Conservation (phyloP, 208 protist species). For the Trypanosoma boissoni region DNA sequence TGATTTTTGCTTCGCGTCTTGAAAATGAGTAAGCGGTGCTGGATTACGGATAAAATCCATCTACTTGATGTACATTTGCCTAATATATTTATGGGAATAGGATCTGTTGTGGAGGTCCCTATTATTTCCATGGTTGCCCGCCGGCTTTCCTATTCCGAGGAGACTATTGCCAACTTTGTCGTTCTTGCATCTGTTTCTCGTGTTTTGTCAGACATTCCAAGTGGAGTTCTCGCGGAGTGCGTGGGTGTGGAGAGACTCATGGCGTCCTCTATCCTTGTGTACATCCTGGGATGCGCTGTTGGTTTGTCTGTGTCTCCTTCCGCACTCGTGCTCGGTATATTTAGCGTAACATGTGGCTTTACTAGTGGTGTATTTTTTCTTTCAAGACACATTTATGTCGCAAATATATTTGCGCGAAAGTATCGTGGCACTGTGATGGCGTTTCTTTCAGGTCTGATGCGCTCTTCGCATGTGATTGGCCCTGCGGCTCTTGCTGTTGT, state of each 20-base stretch:
- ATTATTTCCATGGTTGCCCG: slow-evolving; percentile 72
- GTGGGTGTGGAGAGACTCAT: slow-evolving; percentile 64
- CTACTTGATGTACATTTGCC: slow-evolving; percentile 74
- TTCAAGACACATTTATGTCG: slow-evolving; percentile 76
- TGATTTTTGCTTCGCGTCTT: neutral
- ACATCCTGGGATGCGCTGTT: slow-evolving; percentile 40
- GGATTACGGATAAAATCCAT: slow-evolving; percentile 30
- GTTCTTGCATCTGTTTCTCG: slow-evolving; percentile 47
- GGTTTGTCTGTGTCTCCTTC: slow-evolving; percentile 2
- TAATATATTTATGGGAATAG: slow-evolving; percentile 76
- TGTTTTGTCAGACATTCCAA: slow-evolving; percentile 62
- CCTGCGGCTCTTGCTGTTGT: slow-evolving; percentile 51
- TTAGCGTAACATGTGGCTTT: slow-evolving; percentile 59
- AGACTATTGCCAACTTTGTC: slow-evolving; percentile 59
- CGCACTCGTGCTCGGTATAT: slow-evolving; percentile 29
- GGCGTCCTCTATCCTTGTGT: slow-evolving; percentile 43
- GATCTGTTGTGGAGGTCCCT: slow-evolving; percentile 65
- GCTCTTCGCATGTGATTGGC: slow-evolving; percentile 75
- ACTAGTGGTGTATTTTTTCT: slow-evolving; percentile 80
- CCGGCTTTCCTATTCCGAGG: slow-evolving; percentile 37
- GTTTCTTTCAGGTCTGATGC: slow-evolving; percentile 69
- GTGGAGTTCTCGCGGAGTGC: slow-evolving; percentile 62
- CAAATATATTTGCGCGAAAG: slow-evolving; percentile 53
- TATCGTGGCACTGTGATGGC: slow-evolving; percentile 78
- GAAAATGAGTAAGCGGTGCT: slow-evolving; percentile 9